Base-by-base conservation (phyloP, 164 flowering plant genomes). In the Piper longum region DNA sequence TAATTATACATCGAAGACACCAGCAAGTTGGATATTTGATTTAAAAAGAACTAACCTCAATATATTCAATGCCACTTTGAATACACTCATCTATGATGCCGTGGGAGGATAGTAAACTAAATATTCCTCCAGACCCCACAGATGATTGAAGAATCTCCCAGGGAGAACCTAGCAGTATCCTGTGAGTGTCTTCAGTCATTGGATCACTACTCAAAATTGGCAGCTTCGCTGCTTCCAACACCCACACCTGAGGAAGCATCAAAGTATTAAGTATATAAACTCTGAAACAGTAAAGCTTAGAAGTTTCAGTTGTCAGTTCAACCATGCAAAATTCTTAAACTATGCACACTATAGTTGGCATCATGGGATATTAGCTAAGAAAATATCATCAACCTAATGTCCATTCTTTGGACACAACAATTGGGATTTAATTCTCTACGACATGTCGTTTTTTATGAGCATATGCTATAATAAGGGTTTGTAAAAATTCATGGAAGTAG, bases 91-190 rank as follows among this genome's bases (percentile, higher is more conserved):
- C 85, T 19, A 79, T 42, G 60, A 93, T 72, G 51, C 64, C 58
- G 26, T 75, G 67, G n/a, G 85, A 77, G 36, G 86, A 78, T 60
- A 93, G 82, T 76, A 76, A 69, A 76, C 79, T 84, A 60, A 93
- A 68, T 36, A 80, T 69, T 18, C 98, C 97, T 63, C 89, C 95
- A 66, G 96, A 83, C 52, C 98, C 97, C 61, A 88, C 81, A 16
- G 89, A 86, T 41, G 85, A 73, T 61, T 82, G 84, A 63, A 84
- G 83, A 64, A 93, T 81, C 63, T 90, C 95, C 99, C 99, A 90
- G 19, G 93, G 96, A 42, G 97, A 81, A 67, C 84, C 85, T 85
- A 90, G 79, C 74, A 93, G 72, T 74, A 93, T 78, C 70, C 85
- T 83, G 64, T 73, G 80, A 67, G 44, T 77, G 41, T 67, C 73